Evolutionary conservation across 2,329 filamentous ascomycete species (phyloP), one percentile per base, ranked within the genome.

Genomic region (Verticillium isaacii): DNA sequence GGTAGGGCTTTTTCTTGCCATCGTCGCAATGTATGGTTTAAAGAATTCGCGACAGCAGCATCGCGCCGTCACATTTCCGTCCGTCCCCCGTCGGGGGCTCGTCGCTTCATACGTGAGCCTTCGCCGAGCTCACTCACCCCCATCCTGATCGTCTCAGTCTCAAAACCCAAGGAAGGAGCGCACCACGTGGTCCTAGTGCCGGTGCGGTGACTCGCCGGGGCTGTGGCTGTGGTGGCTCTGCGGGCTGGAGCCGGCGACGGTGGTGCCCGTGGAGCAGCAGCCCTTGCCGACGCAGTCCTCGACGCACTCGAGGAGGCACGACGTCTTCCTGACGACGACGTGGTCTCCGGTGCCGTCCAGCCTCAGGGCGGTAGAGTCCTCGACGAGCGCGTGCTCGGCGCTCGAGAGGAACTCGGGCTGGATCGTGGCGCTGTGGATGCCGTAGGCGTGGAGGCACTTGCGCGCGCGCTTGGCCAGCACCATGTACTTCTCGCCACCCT

Each of bases 401-500:
- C 36, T 36, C 15, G 72, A 67, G 32, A 85, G 74, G 68, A 89
- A 99, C 75, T 99, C 95, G 6, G 95, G 95, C 76, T 99, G 95
- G 68, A 99, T 98, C 14, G 95, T 99, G 39, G 93, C 94, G 41
- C 91, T 96, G 79, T 99, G 95, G 66, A 99, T 98, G 61, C 95
- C 94, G 69, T 96, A 97, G 39, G 87, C 93, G 75, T 99, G 95
- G 3, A 99, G 86, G 70, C 95, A 99, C 70, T 89, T 89, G 57
- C 93, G 85, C 19, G 96, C 91, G 61, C 90, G 88, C 63, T 87
- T 87, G 23, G 94, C 92, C 45, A 99, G 84, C 66, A 89, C 85
- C 94, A 99, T 99, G 78, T 98, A 99, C 70, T 89, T 87, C 71
- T 85, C 84, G 50, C 85, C 86, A 52, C 89, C 89, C 68, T 93